A percentile compares a stretch with the other conserved stretches of the same genome.
Evolutionary conservation across 495 filamentous ascomycete genomes (phyloP).

Genomic region (Elaphomyces granulatus): DNA sequence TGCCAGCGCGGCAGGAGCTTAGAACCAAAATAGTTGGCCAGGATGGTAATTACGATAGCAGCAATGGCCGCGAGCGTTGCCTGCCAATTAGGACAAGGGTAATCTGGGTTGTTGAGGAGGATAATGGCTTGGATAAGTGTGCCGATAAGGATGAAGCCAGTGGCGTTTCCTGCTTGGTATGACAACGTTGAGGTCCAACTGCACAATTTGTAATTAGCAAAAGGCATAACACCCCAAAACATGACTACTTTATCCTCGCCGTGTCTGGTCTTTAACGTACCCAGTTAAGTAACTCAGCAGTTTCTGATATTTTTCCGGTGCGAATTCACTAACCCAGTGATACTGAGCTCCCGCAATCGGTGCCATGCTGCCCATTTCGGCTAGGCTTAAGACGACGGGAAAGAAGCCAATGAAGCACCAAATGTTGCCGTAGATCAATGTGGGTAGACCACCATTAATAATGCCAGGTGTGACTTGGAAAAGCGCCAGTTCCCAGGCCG

Average conservation of each 20-base stretch:
- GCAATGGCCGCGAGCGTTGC: slow-evolving; percentile 32
- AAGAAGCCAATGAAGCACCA: slow-evolving; percentile 27
- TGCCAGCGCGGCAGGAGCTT: slow-evolving; percentile 25
- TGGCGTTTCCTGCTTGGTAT: slow-evolving; percentile 26
- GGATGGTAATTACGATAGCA: slow-evolving; percentile 22
- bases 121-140: slow-evolving; percentile 34
- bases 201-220: slow-evolving; percentile 1
- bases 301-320: slow-evolving; percentile 24
- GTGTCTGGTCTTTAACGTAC: too few relatives aligned
- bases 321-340: slow-evolving; percentile 38
- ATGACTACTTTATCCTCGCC: too few relatives aligned
- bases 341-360: slow-evolving; percentile 28
- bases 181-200: slow-evolving; percentile 34
- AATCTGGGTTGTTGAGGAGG: slow-evolving; percentile 21
- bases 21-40: slow-evolving; percentile 30
- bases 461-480: too few relatives aligned
- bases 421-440: slow-evolving; percentile 33
- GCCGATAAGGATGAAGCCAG: slow-evolving; percentile 27
- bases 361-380: slow-evolving; percentile 33
- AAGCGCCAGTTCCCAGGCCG: too few relatives aligned
- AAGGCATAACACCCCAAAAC: background rate
- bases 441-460: slow-evolving; percentile 5
- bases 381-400: slow-evolving; percentile 28
- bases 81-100: slow-evolving; percentile 25
- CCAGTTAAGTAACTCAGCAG: slow-evolving; percentile 33